Base-by-base conservation (phyloP, 352 stramenopile species). In the Globisporangium nodosum region DNA sequence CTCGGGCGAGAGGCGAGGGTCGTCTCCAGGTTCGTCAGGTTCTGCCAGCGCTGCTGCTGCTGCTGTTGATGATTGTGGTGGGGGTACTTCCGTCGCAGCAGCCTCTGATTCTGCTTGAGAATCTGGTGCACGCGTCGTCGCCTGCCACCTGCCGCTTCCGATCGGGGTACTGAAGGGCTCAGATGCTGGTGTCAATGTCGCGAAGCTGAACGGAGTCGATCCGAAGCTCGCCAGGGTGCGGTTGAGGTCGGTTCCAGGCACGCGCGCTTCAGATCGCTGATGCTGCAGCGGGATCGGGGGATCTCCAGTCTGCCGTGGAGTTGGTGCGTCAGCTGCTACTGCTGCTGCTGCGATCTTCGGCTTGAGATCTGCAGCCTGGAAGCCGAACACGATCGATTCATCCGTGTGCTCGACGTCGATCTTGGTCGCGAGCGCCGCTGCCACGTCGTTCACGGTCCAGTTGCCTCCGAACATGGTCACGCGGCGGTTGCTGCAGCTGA, bases 311-410 rank as follows among this genome's bases (percentile, higher is more conserved):
- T 13, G 1, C 12, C 12, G 11, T 1, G 35, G 11, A 13, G 35
- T 4, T 15, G 35, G 35, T 9, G 12, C 9, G 6, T 11, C 33
- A 37, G 33, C 33, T 37, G 33, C 35, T 40, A 9, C 8, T 15
- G 8, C 35, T 15, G 35, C 35, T 15, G 35, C 12, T 9, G 12
- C 8, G 7, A 4, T 13, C 35, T 16, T 42, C 35, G 35, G 35
- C 35, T 42, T 42, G 35, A 42, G 35, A 42, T 42, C 35, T 5
- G 35, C 35, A 5, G 8, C 1, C 31, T 59, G 54, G 31, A 59
- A 47, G 45, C 54, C 54, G 18, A 59, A 59, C 27, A 53, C 20
- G 45, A 59, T 47, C 11, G 54, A 59, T 0, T 33, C 31, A 20
- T 47, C 54, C 7, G 31, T 31, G 30, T 52, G n/a, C 9, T 59